Conservation (phyloP, 192 early-diverging fungal species). For the Coemansia sp. region DNA sequence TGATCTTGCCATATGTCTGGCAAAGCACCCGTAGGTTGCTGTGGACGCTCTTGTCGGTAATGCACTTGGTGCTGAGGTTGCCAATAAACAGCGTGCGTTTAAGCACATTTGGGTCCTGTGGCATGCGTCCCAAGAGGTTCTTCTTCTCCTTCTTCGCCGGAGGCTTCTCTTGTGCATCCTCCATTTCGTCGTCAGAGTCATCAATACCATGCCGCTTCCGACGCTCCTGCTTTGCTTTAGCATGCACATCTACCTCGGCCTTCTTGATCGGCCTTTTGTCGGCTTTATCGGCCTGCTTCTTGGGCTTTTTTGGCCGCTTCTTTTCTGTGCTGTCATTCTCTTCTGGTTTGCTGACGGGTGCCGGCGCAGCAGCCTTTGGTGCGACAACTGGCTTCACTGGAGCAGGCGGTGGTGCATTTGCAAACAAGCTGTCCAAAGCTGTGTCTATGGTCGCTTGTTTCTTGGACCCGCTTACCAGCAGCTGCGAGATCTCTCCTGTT, state of each 20-base stretch:
- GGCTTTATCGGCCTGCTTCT: neutral
- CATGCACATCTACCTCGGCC: neutral
- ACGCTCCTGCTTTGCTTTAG: conserved; percentile 38
- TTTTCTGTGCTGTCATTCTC: neutral
- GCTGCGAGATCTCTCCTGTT: conserved; percentile 39
- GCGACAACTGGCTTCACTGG: conserved; percentile 16
- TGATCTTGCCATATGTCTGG: conserved; percentile 65
- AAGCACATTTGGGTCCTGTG: conserved; percentile 57
- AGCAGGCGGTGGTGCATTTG: conserved; percentile 46
- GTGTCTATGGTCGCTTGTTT: conserved; percentile 48
- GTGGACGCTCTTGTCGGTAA: conserved; percentile 62
- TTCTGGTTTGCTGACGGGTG: neutral
- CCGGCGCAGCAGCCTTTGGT: neutral
- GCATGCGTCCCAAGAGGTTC: conserved; percentile 31
- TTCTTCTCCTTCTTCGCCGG: conserved; percentile 39
- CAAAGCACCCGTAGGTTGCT: conserved; percentile 72
- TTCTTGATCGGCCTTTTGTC: neutral
- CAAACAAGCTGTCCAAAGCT: conserved; percentile 62
- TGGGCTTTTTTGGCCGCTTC: conserved; percentile 11
- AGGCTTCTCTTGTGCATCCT: conserved; percentile 13
- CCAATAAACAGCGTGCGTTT: conserved; percentile 92
- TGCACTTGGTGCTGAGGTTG: conserved; percentile 71
- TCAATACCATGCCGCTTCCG: conserved; percentile 15
- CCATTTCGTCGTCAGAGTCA: conserved; percentile 17
- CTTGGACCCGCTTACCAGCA: conserved; percentile 29